A percentile compares a stretch with the other conserved stretches of the same genome.
Evolutionary conservation across 208 protist species (phyloP).

Genomic region (Leishmania tarentolae): DNA sequence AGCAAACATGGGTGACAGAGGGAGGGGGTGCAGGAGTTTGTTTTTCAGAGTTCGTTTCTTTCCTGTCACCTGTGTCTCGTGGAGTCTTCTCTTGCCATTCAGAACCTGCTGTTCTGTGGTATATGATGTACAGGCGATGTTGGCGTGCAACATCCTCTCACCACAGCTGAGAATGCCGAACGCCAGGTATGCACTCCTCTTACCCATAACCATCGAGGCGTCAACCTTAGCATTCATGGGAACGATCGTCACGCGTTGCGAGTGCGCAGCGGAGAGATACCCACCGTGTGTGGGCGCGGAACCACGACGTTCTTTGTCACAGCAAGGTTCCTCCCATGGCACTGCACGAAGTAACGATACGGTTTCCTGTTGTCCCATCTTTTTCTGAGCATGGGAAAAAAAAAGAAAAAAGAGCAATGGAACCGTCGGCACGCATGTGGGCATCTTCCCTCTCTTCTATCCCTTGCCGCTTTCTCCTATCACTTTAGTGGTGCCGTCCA

Average conservation of each 20-base stretch:
- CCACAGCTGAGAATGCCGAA: not conserved
- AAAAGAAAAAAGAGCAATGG: not conserved
- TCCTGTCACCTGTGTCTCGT: not conserved
- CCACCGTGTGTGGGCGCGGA: not conserved
- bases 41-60: slow-evolving; percentile 1
- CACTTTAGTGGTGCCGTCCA: not conserved
- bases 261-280: not conserved
- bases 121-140: not conserved
- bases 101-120: not conserved
- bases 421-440: not conserved
- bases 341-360: not conserved
- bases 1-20: not conserved
- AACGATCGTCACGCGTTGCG: not conserved
- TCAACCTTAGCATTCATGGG: slow-evolving; percentile 5
- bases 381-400: not conserved
- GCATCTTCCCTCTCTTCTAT: not conserved
- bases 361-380: not conserved
- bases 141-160: not conserved
- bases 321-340: not conserved
- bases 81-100: not conserved
- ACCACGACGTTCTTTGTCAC: not conserved
- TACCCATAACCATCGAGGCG: not conserved
- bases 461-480: not conserved
- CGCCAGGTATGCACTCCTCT: not conserved
- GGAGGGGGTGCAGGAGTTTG: no score